phyloP scores from a whole-genome alignment of 495 filamentous ascomycete genomes.

The Penicillium cosmopolitanum region DNA sequence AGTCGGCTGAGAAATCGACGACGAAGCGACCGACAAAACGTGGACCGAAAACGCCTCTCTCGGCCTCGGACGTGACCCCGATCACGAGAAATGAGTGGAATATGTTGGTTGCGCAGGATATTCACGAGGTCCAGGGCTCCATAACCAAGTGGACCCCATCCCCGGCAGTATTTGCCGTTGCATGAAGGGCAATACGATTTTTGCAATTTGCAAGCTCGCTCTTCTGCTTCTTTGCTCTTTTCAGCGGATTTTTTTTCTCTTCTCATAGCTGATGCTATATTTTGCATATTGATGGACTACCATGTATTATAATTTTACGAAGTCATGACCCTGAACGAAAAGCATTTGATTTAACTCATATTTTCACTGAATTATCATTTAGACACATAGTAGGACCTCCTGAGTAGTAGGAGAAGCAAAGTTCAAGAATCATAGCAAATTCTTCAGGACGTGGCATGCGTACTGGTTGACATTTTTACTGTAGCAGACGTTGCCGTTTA shows the following conservation, averaged over 20 bases:
- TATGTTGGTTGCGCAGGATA: constrained; percentile 40
- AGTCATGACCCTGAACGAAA: constrained; percentile 4
- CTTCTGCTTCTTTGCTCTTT: no score
- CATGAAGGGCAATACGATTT: constrained; percentile 22
- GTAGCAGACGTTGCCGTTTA: no score
- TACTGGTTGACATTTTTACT: no score
- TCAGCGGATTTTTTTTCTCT: background rate
- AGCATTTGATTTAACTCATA: background rate
- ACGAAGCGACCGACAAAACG: constrained; percentile 27
- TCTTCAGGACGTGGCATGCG: no score
- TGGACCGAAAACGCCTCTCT: constrained; percentile 49
- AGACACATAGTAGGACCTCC: no score
- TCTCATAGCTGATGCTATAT: background rate
- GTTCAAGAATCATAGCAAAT: no score
- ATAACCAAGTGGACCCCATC: constrained; percentile 52
- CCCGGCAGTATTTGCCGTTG: constrained; percentile 38
- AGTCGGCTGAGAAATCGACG: constrained; percentile 11
- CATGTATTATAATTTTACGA: constrained; percentile 7
- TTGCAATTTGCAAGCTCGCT: background rate
- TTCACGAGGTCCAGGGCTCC: constrained; percentile 34
- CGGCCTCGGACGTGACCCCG: constrained; percentile 50
- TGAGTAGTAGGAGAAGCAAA: no score
- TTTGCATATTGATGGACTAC: background rate
- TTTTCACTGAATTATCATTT: background rate
- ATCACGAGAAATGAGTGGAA: constrained; percentile 55